Conservation (phyloP, 2,329 filamentous ascomycete species). For the Colletotrichum cuscutae region DNA sequence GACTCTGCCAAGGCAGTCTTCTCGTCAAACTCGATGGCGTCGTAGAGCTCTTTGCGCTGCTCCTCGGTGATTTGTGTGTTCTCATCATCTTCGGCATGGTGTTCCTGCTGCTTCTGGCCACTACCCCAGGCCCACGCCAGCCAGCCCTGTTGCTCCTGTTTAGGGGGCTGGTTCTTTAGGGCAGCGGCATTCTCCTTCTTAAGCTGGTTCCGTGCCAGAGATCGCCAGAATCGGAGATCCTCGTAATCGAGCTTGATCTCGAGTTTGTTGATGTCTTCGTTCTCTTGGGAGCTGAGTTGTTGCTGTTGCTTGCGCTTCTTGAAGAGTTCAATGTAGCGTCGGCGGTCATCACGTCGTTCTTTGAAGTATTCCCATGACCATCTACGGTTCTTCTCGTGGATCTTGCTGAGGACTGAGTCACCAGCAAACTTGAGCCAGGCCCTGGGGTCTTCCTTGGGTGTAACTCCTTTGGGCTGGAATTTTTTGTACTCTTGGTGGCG, state of each 20-base stretch:
- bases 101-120: constrained; percentile 73
- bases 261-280: constrained; percentile 76
- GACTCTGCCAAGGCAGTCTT: constrained; percentile 89
- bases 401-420: constrained; percentile 88
- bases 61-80: constrained; percentile 93
- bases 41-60: constrained; percentile 95
- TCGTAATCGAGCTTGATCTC: constrained; percentile 94
- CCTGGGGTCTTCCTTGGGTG: constrained; percentile 87
- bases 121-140: constrained; percentile 82
- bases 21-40: constrained; percentile 98
- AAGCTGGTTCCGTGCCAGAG: constrained; percentile 90
- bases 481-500: constrained; percentile 97
- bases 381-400: constrained; percentile 89
- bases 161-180: constrained; percentile 70
- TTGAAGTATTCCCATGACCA: constrained; percentile 98
- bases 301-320: constrained; percentile 88
- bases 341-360: constrained; percentile 89
- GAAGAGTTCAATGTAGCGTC: constrained; percentile 91
- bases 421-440: constrained; percentile 95
- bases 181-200: constrained; percentile 94
- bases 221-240: constrained; percentile 97
- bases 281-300: constrained; percentile 76
- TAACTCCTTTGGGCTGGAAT: constrained; percentile 82
- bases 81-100: constrained; percentile 73
- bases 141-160: constrained; percentile 84